Evolutionary conservation across 2,329 filamentous ascomycete species (phyloP), one percentile per base, ranked within the genome.

Genomic region (Hypoxylon sp.): DNA sequence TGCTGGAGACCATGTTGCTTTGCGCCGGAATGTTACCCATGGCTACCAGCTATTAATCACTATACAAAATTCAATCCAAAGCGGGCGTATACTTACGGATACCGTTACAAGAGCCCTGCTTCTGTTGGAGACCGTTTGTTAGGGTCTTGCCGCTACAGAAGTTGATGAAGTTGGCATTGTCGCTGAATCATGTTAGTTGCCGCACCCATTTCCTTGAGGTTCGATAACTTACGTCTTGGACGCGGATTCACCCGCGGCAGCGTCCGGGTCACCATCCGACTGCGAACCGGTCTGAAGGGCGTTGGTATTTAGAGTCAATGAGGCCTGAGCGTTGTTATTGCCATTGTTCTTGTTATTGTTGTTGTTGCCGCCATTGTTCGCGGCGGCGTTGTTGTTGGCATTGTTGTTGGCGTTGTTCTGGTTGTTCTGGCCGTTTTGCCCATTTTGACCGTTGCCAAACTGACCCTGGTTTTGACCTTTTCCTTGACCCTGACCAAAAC

Each of bases 81-180:
- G 6, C 4, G 41, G 41, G 38, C n/a, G 7, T 48, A 13, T 59
- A 82, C 85, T 77, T 82, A 86, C 86, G 79, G 71, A 89, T 84
- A 75, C 86, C 86, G 76, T 91, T 91, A 80, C 89, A 91, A 36
- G 89, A 91, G 19, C 89, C 89, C 3, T 72, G 77, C 64, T 80
- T 81, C 56, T 85, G 80, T 76, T 91, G 89, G 28, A 84, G 78
- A 73, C 89, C 89, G 73, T 91, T 88, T 69, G 89, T 90, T 51
- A 89, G 75, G 0, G 80, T 84, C 75, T 84, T 72, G 49, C 84
- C 86, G 3, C 77, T 65, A 75, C 87, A 89, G 76, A 89, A 88
- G 82, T 89, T 89, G 83, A 89, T 88, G 76, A 89, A 89, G 80
- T 90, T 90, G 80, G 81, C 80, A 17, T 79, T 67, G 71, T 89